Evolutionary conservation across 768 basidiomycete species (phyloP).

Genomic region (Phlegmacium glaucopus): DNA sequence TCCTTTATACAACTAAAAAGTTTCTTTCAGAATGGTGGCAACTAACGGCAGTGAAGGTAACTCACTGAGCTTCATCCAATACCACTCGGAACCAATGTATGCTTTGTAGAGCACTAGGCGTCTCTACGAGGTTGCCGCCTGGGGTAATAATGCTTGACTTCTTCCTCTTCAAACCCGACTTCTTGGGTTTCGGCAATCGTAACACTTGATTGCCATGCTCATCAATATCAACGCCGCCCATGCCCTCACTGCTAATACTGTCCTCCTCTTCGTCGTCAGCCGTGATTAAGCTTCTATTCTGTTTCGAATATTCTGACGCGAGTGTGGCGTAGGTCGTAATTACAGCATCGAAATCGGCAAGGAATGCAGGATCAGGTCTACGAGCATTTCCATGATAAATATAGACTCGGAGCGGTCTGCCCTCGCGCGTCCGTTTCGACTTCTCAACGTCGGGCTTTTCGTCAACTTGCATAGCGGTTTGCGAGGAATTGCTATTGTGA

Average conservation of each 20-base stretch:
- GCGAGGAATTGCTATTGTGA: constrained; percentile 31
- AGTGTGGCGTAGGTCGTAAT: constrained; percentile 97
- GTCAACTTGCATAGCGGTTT: constrained; percentile 25
- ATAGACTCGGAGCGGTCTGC: constrained; percentile 74
- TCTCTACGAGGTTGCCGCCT: constrained; percentile 36
- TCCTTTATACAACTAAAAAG: constrained; percentile 88
- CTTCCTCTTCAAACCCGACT: constrained; percentile 65
- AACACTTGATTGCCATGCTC: constrained; percentile 61
- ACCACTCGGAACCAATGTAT: constrained; percentile 97
- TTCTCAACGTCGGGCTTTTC: constrained; percentile 29
- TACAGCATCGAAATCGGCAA: constrained; percentile 94
- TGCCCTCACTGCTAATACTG: constrained; percentile 64
- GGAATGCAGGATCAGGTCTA: constrained; percentile 77
- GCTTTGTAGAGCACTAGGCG: constrained; percentile 83
- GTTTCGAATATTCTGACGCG: constrained; percentile 92
- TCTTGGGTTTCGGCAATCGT: constrained; percentile 63
- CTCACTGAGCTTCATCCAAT: constrained; percentile 93
- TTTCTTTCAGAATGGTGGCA: constrained; percentile 1
- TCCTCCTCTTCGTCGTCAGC: constrained; percentile 67
- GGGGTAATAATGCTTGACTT: constrained; percentile 34
- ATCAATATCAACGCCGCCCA: constrained; percentile 61
- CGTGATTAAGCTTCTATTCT: constrained; percentile 59
- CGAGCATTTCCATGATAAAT: constrained; percentile 94
- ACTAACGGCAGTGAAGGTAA: constrained; percentile 14
- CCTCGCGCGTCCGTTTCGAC: constrained; percentile 38